phyloP scores from a whole-genome alignment of 2,329 filamentous ascomycete genomes.

The Fusarium sp. region DNA sequence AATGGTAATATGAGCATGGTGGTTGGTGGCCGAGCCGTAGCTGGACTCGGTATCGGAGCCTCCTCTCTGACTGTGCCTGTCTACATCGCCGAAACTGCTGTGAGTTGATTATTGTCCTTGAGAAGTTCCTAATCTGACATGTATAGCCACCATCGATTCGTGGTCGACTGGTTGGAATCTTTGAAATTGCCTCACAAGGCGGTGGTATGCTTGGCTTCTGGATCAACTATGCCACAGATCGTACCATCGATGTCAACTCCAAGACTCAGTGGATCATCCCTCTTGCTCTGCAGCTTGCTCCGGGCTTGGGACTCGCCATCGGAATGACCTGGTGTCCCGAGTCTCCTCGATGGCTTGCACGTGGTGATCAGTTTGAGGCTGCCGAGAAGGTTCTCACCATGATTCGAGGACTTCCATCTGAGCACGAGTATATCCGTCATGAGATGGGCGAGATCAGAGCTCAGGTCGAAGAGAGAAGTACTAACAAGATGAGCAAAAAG shows the following conservation, averaged over 20 bases:
- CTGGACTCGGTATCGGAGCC: constrained; percentile 64
- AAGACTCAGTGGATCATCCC: constrained; percentile 64
- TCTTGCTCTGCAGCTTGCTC: constrained; percentile 67
- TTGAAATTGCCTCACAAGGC: constrained; percentile 54
- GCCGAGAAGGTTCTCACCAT: constrained; percentile 47
- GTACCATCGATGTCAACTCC: constrained; percentile 48
- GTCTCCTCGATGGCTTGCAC: constrained; percentile 70
- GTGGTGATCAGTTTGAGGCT: constrained; percentile 68
- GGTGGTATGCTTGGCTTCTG: constrained; percentile 56
- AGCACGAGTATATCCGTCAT: constrained; percentile 53
- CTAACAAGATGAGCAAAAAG: constrained; percentile 44
- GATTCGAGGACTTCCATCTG: constrained; percentile 50
- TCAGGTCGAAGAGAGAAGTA: constrained; percentile 64
- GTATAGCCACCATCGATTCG: constrained; percentile 60
- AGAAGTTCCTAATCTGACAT: neutral
- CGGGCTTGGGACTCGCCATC: constrained; percentile 63
- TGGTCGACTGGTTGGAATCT: constrained; percentile 64
- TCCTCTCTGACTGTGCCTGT: constrained; percentile 61
- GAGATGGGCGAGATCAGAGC: constrained; percentile 69
- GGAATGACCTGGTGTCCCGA: constrained; percentile 70
- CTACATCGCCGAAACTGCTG: constrained; percentile 55
- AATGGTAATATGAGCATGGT: constrained; percentile 53
- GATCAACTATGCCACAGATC: constrained; percentile 47
- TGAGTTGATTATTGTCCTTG: neutral
- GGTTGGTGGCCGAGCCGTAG: constrained; percentile 62